These are phyloP conservation scores for Aquanectria penicillioides DNA, from an alignment of 2,329 filamentous ascomycete species.

Conservation along the genomic window DNA sequence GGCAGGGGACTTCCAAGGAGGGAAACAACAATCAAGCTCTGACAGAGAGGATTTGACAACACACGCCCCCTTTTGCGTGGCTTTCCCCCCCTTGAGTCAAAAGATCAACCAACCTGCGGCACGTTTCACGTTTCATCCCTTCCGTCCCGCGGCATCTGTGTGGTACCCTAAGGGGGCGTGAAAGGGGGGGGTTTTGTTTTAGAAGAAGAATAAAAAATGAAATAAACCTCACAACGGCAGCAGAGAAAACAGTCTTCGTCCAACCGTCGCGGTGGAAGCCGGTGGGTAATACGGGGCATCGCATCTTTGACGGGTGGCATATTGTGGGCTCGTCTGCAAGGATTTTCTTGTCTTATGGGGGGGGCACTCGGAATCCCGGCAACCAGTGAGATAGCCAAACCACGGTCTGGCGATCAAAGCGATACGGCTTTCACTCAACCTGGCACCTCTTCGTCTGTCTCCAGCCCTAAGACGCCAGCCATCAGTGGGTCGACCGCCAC, in stretches of 20 bases:
- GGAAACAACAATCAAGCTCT: constrained; percentile 18
- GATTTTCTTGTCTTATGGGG: no score
- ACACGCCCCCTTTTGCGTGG: not conserved
- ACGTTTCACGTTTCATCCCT: constrained; percentile 37
- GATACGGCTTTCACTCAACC: constrained; percentile 9
- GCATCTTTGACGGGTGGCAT: no score
- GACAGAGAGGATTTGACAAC: constrained; percentile 8
- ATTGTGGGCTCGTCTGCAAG: no score
- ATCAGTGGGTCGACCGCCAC: not conserved
- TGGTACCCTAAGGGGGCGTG: no score
- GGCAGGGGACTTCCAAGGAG: not conserved
- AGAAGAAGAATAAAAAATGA: no score
- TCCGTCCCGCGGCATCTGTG: constrained; percentile 9
- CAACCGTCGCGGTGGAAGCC: not conserved
- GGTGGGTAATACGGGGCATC: not conserved
- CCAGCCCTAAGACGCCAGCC: constrained; percentile 20
- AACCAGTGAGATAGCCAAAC: not conserved
- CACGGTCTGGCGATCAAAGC: no score
- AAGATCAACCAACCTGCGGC: constrained; percentile 15
- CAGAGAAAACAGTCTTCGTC: no score
- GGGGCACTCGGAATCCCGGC: not conserved
- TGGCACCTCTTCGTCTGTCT: not conserved
- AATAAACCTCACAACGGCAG: no score
- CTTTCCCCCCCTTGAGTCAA: not conserved
- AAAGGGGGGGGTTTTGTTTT: no score